Conservation (phyloP, 768 basidiomycete species). For the Mycena pura region DNA sequence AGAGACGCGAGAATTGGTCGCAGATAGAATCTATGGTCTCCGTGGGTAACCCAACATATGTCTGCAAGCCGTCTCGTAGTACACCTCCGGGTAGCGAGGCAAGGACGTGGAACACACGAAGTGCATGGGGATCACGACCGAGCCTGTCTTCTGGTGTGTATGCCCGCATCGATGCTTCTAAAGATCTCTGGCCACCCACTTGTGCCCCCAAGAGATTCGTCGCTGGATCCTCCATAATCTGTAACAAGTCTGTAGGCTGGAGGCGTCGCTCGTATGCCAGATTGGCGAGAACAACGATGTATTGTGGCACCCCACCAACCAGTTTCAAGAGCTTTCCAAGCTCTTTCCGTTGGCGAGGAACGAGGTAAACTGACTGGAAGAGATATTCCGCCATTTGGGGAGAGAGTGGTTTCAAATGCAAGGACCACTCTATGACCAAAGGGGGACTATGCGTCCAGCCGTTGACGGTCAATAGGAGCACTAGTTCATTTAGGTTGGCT, state of each 20-base stretch:
- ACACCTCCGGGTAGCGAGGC: conserved; percentile 2
- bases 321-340: background rate
- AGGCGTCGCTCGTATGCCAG: conserved; percentile 3
- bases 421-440: background rate
- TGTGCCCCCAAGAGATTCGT: conserved; percentile 2
- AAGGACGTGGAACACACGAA: conserved; percentile 2
- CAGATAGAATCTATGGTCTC: conserved; percentile 8
- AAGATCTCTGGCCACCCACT: background rate
- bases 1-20: background rate
- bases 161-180: conserved; percentile 7
- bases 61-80: background rate
- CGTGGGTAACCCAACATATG: conserved; percentile 4
- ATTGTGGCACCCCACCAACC: conserved; percentile 3
- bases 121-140: conserved; percentile 2
- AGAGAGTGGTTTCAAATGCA: background rate
- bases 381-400: conserved; percentile 7
- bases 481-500: background rate
- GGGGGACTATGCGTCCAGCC: background rate
- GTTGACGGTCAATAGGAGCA: background rate
- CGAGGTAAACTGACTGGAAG: background rate
- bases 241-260: conserved; percentile 5
- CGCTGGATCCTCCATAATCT: conserved; percentile 2
- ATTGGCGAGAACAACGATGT: conserved; percentile 9
- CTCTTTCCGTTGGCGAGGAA: background rate
- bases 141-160: conserved; percentile 7